Base-by-base conservation (phyloP, 2,329 filamentous ascomycete genomes). In the Aspergillus tubingensis region DNA sequence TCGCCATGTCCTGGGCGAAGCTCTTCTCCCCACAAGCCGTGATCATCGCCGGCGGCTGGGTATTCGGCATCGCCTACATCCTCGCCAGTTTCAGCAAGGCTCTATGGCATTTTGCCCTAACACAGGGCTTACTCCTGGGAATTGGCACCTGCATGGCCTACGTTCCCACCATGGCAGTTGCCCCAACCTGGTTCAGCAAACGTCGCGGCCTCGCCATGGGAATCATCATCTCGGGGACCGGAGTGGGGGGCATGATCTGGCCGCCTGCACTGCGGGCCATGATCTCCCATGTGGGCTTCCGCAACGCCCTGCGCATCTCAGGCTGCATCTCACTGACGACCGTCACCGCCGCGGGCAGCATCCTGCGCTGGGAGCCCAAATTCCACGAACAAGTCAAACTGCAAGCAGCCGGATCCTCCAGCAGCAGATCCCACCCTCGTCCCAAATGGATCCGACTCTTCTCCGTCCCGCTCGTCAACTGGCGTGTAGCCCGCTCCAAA, bases 201-300 rank as follows among this genome's bases (percentile, higher is more conserved):
- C 69, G 70, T 5, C 70, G 77, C 4, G 77, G 73, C 5, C 65
- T 79, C 2, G 76, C 74, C 0, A 79, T 79, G 73, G 77, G 77
- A 0, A 70, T 79, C 8, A 70, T 79, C 5, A 70, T 74, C 15
- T 71, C 72, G 3, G 77, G 77, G 2, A 75, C 76, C 2, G 77
- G 77, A 0, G 68, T 79, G 2, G 78, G 77, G 1, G 78, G 76
- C 41, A 69, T 80, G 48, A 68, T 77, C 3, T 77, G 74, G 67
- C 73, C 76, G 1, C 77, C 77, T 5, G 67, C 71, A 1, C 60
- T 77, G 11, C 67, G 70, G 2, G 69, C 68, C 0, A 65, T 76
- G 17, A 72, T 77, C 21, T 65, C 67, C 3, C 62, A 56, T 3
- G 60, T 79, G 15, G 77, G 77, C 3, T 77, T 77, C 39, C 72